Percentiles rank a stretch among this genome's conserved stretches.
Evolutionary conservation across 495 filamentous ascomycete species (phyloP).

Genomic region (Neurospora intermedia): DNA sequence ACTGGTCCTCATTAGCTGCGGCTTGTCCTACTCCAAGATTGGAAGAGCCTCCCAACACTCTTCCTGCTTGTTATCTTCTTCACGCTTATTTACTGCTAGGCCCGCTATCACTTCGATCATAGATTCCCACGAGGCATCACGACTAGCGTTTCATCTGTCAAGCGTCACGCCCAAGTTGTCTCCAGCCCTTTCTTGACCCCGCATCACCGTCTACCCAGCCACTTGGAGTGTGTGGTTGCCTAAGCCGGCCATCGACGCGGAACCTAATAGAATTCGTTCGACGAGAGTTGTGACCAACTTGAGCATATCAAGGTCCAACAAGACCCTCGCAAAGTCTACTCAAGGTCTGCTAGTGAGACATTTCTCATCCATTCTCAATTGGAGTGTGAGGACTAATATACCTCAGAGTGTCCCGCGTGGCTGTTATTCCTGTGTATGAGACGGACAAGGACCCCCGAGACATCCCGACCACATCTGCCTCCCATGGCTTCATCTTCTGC

Average conservation of each 20-base stretch:
- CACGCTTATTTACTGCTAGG: not conserved
- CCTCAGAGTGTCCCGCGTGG: not conserved
- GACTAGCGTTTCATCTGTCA: not conserved
- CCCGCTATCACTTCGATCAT: not conserved
- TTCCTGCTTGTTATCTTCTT: not conserved
- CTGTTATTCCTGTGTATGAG: not conserved
- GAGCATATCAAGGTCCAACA: not conserved
- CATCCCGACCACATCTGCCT: not conserved
- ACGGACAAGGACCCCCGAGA: not conserved
- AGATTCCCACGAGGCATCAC: not conserved
- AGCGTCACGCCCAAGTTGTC: not conserved
- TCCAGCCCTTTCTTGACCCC: not conserved
- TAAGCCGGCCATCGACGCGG: not conserved
- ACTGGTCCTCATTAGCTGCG: not conserved
- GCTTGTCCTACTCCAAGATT: not conserved
- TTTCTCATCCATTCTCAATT: not conserved
- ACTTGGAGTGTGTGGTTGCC: not conserved
- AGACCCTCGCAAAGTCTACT: not conserved
- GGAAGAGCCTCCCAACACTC: not conserved
- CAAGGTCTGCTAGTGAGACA: not conserved
- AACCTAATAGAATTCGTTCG: not conserved
- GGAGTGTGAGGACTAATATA: not conserved
- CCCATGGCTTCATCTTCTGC: slow-evolving; percentile 11
- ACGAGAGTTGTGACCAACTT: not conserved
- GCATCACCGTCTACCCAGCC: not conserved